Conservation (phyloP, 345 rosid genomes). For the Linum lewisii region DNA sequence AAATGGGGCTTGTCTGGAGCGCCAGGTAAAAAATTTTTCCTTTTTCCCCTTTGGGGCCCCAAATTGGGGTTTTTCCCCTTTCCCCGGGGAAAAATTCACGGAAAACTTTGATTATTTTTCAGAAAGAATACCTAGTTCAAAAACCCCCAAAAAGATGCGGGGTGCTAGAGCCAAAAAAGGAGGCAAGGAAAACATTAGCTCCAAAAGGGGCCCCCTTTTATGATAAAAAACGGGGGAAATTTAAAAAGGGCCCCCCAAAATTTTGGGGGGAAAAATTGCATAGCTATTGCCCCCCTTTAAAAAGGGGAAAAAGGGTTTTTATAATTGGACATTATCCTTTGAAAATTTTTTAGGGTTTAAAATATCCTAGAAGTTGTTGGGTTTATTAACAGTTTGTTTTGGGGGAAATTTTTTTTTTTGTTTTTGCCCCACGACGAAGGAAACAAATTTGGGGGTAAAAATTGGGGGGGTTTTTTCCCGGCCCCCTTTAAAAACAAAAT, state of each 20-base stretch:
- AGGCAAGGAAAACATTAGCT: constrained; percentile 40
- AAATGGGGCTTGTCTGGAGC: constrained; percentile 76
- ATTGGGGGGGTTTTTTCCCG: no score
- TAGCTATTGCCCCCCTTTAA: no score
- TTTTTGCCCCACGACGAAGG: no score
- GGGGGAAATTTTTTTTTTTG: no score
- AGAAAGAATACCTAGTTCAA: constrained; percentile 66
- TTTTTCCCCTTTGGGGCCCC: background rate
- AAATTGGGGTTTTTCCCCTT: constrained; percentile 13
- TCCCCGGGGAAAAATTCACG: background rate
- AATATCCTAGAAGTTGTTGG: no score
- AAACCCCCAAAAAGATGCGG: constrained; percentile 89
- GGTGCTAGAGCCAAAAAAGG: constrained; percentile 82
- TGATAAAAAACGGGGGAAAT: constrained; percentile 78
- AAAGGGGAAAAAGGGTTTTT: background rate
- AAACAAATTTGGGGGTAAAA: no score
- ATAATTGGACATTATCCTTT: no score
- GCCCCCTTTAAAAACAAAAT: background rate
- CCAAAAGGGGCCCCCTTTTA: constrained; percentile 60
- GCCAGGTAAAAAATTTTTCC: constrained; percentile 49
- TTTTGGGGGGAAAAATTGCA: no score
- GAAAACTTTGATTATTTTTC: constrained; percentile 20
- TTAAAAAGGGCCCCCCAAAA: background rate
- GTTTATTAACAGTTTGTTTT: no score
- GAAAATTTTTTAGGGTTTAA: no score